These are phyloP conservation scores for Medicago lupulina DNA, from an alignment of 306 rosid genomes.

Conservation along the genomic window DNA sequence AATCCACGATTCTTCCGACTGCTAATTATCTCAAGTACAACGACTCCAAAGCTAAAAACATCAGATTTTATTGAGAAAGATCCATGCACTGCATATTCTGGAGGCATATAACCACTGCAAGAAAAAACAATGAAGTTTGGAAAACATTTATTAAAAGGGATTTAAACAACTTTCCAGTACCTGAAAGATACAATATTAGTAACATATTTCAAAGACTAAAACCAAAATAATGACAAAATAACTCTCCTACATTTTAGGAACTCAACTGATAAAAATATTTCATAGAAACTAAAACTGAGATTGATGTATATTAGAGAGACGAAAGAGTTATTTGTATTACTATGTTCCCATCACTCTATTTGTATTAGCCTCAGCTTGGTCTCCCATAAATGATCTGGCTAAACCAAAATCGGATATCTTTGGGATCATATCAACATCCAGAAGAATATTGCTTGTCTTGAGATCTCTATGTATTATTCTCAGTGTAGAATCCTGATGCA, in stretches of 20 bases:
- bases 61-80: not conserved
- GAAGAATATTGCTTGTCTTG: constrained; percentile 36
- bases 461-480: constrained; percentile 28
- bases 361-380: constrained; percentile 31
- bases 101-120: constrained; percentile 1
- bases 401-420: constrained; percentile 40
- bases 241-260: no score
- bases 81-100: constrained; percentile 1
- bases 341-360: constrained; percentile 37
- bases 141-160: no score
- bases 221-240: no score
- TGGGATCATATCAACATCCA: constrained; percentile 24
- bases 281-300: no score
- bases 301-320: no score
- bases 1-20: not conserved
- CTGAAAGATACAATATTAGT: no score
- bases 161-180: no score
- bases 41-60: constrained; percentile 4
- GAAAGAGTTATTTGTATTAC: not conserved
- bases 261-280: no score
- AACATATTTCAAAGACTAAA: no score
- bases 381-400: constrained; percentile 23
- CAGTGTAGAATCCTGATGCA: constrained; percentile 30
- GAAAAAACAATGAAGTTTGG: not conserved
- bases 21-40: constrained; percentile 1